Percentiles rank a stretch among this genome's conserved stretches.
Conservation (phyloP, 148 eudicot species). For the Amaranthus hypochondriacus region DNA sequence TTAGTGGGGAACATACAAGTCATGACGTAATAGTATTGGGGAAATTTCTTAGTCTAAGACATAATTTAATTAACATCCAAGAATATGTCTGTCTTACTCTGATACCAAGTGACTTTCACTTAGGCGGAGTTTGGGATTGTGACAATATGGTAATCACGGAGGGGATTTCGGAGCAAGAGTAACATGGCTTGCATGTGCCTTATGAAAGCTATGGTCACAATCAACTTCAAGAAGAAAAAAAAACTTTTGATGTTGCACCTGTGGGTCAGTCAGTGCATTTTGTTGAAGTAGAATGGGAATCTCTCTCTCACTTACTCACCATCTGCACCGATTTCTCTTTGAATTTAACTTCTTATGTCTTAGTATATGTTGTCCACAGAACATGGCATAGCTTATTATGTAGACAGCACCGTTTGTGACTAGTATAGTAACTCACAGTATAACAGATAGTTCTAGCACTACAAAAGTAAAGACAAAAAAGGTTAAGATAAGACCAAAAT, state of each 20-base stretch:
- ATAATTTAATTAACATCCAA: too few relatives aligned
- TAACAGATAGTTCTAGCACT: not conserved
- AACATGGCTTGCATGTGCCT: slow-evolving; percentile 77
- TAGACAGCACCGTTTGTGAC: slow-evolving; percentile 17
- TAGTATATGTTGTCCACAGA: slow-evolving; percentile 31
- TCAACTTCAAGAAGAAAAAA: slow-evolving; percentile 23
- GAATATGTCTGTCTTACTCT: not conserved
- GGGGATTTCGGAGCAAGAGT: slow-evolving; percentile 39
- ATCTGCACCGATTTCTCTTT: slow-evolving; percentile 19
- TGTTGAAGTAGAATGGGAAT: slow-evolving; percentile 22
- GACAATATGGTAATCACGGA: not conserved
- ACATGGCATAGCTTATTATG: slow-evolving; percentile 30
- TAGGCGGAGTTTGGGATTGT: too few relatives aligned
- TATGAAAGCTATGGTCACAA: slow-evolving; percentile 35
- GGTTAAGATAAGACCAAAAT: not conserved
- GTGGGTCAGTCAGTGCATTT: slow-evolving; percentile 32
- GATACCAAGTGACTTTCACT: not conserved
- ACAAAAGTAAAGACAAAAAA: not conserved
- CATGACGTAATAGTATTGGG: not conserved
- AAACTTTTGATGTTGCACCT: slow-evolving; percentile 23
- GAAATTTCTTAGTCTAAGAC: slow-evolving; percentile 2
- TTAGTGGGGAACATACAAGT: too few relatives aligned
- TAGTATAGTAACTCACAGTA: slow-evolving; percentile 3
- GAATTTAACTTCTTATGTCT: slow-evolving; percentile 15
- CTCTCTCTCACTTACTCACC: slow-evolving; percentile 2